Evolutionary conservation across 768 basidiomycete genomes (phyloP), one percentile per base, ranked within the genome.

Genomic region (Leccinum uliginosum): DNA sequence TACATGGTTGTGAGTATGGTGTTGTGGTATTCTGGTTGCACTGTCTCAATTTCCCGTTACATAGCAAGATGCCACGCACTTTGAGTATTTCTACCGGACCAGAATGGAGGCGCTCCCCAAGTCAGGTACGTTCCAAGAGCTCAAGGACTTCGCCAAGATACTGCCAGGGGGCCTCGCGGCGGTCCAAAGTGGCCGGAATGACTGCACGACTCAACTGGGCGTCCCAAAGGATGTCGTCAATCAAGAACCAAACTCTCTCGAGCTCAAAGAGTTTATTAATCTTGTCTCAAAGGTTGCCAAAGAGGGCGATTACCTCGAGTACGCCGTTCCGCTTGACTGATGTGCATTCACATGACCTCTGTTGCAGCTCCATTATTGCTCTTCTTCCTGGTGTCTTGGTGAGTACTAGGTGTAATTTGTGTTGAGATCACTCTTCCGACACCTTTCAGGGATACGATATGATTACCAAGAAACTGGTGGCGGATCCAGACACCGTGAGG

Each of bases 351-450:
- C 24, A 6, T 15, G 32, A 34, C 14, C 32, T 34, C 32, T 29
- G 17, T 24, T 30, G 3, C 45, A 57, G 56, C 23, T 21, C 38
- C 4, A 54, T 55, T 4, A 55, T 57, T 17, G 9, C 47, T 15
- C 35, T 57, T n/a, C n/a, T 48, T 3, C 56, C 56, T 48, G 55
- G 56, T 11, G 55, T 57, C 29, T 23, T 57, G 53, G 56, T 57
- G n/a, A 29, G 56, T 40, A 4, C 3, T 7, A 12, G 32, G 26
- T 24, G 7, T 9, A 3, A 11, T 40, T 11, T 29, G 10, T 30
- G 0, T 29, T 12, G 12, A 30, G 7, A 24, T 9, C 12, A 9
- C 12, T 35, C 1, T 30, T 34, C 3, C 1, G 9, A 57, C 23
- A 23, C 23, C 2, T 48, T 24, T 24, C 44, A 57, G 56, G 56